Conservation (phyloP, 1,284 basidiomycete species). For the Cryptococcus sp. region DNA sequence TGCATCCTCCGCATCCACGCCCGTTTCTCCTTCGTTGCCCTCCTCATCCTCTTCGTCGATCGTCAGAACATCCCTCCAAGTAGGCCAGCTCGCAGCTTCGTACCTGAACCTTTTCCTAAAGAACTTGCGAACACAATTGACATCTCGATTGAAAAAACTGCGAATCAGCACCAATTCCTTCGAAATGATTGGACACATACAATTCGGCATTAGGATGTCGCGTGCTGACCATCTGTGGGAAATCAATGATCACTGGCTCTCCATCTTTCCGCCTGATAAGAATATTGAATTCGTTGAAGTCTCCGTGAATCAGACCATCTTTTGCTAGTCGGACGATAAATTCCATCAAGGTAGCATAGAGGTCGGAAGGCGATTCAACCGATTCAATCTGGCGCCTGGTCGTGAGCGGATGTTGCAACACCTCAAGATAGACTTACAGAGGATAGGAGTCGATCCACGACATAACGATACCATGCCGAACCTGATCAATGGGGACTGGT, state of each 20-base stretch:
- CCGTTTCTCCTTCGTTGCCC: conserved; percentile 26
- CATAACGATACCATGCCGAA: conserved; percentile 93
- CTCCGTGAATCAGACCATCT: conserved; percentile 93
- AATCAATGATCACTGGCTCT: conserved; percentile 92
- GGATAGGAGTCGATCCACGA: conserved; percentile 92
- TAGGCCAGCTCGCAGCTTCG: conserved; percentile 82
- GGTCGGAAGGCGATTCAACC: conserved; percentile 75
- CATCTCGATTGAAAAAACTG: conserved; percentile 98
- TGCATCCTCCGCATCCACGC: conserved; percentile 2
- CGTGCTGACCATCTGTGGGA: conserved; percentile 98
- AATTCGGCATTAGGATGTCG: conserved; percentile 96
- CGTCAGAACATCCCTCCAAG: conserved; percentile 62
- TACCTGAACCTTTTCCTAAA: conserved; percentile 90
- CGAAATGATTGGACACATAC: conserved; percentile 52
- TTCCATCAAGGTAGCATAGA: conserved; percentile 93
- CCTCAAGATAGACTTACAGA: conserved; percentile 56
- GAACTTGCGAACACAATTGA: conserved; percentile 91
- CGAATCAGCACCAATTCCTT: background rate
- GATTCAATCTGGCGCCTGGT: conserved; percentile 79
- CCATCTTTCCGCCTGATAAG: conserved; percentile 76
- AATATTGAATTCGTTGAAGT: conserved; percentile 99
- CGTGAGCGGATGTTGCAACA: conserved; percentile 5
- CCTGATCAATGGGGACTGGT: conserved; percentile 88
- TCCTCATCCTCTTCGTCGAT: conserved; percentile 28
- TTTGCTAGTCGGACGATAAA: conserved; percentile 90